Evolutionary conservation across 306 rosid species (phyloP), one percentile per base, ranked within the genome.

Genomic region (Begonia loranthoides): DNA sequence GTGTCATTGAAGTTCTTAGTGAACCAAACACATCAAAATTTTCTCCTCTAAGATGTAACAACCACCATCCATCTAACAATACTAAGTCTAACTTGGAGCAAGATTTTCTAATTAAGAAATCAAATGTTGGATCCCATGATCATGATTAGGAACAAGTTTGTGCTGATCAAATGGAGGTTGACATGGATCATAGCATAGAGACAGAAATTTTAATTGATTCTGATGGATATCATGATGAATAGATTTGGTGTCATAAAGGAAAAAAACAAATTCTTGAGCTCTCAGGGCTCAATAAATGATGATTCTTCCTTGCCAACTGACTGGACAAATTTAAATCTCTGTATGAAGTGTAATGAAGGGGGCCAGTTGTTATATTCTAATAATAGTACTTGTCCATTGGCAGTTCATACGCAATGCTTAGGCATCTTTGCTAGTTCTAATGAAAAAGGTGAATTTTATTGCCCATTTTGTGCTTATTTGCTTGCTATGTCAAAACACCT

Each of bases 391-490:
- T 89, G 93, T 71, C 74, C 76, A 48, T 21, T 79, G 64, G 72
- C 57, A 67, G 63, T 73, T 77, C 97, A 84, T 70, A 75, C 77
- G 71, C 67, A 45, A 58, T 82, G 95, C 52, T 48, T 82, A 54
- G 67, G 73, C 56, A 70, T 68, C 50, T 14, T 58, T 17, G 62
- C 66, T 51, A 68, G 54, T 34, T 54, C 70, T 55, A 76, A 78
- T 44, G 60, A 56, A n/a, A n/a, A n/a, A n/a, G n/a, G n/a, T n/a
- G n/a, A n/a, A n/a, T n/a, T n/a, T n/a, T n/a, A n/a, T n/a, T 85
- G 95, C 68, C 94, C 94, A n/a, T 79, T 77, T 58, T 89, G 97
- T 64, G 66, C 55, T 17, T 77, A 73, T 68, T 73, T 74, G 51
- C 76, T 22, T 24, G 66, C 79, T 61, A 57, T 65, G 54, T 69